Conservation (phyloP, 257 asterid species). For the Fraxinus anomala region DNA sequence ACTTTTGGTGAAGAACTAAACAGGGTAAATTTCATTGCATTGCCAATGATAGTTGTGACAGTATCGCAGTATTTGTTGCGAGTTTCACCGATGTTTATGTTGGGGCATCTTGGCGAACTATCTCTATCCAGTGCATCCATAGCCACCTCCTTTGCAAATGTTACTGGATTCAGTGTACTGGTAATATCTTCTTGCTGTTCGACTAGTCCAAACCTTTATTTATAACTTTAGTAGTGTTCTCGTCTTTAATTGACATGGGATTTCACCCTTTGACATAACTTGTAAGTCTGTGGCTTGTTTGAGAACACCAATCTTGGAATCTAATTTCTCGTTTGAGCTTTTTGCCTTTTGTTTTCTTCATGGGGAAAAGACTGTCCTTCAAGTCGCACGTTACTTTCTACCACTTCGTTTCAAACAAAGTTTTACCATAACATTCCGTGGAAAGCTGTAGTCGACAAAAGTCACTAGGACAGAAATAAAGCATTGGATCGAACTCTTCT, state of each 20-base stretch:
- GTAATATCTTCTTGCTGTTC: slow-evolving; percentile 22
- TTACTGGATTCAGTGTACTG: slow-evolving; percentile 55
- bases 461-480: too few relatives aligned
- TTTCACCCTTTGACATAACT: too few relatives aligned
- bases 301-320: not conserved
- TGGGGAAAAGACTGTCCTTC: not conserved
- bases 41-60: slow-evolving; percentile 55
- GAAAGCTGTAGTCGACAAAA: too few relatives aligned
- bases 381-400: too few relatives aligned
- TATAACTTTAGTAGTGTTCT: too few relatives aligned
- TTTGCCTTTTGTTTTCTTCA: not conserved
- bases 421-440: too few relatives aligned
- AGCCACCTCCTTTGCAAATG: slow-evolving; percentile 61
- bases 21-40: slow-evolving; percentile 46
- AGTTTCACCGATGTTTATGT: slow-evolving; percentile 51
- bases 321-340: not conserved
- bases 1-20: slow-evolving; percentile 32
- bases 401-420: too few relatives aligned
- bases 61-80: slow-evolving; percentile 47
- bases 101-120: slow-evolving; percentile 57
- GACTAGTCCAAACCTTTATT: too few relatives aligned
- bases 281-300: not conserved
- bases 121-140: slow-evolving; percentile 58
- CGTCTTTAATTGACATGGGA: too few relatives aligned
- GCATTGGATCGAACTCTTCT: too few relatives aligned